Evolutionary conservation across 345 rosid species (phyloP).

Genomic region (Leavenworthia alabamica): DNA sequence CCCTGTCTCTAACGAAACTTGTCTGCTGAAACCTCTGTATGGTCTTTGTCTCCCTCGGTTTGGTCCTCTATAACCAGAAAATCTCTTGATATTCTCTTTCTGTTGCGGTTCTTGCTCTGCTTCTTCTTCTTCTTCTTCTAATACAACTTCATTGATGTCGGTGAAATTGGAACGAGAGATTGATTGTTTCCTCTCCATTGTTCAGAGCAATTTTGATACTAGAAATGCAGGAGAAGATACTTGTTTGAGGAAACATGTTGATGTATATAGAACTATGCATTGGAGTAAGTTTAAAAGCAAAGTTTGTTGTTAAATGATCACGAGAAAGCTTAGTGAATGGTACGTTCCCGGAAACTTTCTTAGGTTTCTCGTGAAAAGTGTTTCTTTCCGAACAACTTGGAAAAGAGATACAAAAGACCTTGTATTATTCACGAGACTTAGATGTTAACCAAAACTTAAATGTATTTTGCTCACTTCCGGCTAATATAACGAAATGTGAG

Average conservation of each 20-base stretch:
- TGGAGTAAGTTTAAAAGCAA: no score
- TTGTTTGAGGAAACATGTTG: slow-evolving; percentile 5
- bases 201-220: no score
- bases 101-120: slow-evolving; percentile 30
- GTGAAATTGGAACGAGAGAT: slow-evolving; percentile 38
- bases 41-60: slow-evolving; percentile 31
- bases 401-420: slow-evolving; percentile 16
- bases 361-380: slow-evolving; percentile 31
- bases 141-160: slow-evolving; percentile 66
- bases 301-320: slow-evolving; percentile 17
- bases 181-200: slow-evolving; percentile 27
- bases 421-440: slow-evolving; percentile 24
- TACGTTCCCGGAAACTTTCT: slow-evolving; percentile 25
- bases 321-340: slow-evolving; percentile 25
- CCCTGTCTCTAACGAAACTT: slow-evolving; percentile 82
- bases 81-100: slow-evolving; percentile 33
- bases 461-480: no score
- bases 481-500: no score
- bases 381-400: slow-evolving; percentile 26
- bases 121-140: slow-evolving; percentile 44
- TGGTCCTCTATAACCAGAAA: slow-evolving; percentile 27
- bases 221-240: slow-evolving; percentile 1
- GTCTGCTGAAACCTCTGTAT: slow-evolving; percentile 52
- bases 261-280: slow-evolving; percentile 32
- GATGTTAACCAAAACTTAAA: slow-evolving; percentile 8